Percentiles rank a stretch among this genome's conserved stretches.
These are phyloP conservation scores for Actinomortierella ambigua DNA, from an alignment of 371 early-diverging fungal genomes.

Conservation along the genomic window DNA sequence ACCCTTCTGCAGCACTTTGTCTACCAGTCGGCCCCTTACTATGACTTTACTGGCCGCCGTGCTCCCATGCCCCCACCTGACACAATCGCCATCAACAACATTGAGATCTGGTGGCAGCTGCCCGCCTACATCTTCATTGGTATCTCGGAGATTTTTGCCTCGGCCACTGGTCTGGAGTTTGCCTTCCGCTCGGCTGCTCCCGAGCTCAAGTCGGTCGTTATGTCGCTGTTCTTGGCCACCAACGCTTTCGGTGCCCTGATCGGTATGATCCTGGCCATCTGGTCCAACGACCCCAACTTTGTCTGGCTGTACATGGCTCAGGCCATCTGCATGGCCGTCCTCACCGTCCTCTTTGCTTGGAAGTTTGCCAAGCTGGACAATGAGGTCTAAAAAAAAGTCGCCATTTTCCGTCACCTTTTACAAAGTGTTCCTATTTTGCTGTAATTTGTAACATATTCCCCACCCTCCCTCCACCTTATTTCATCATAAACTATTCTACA, in stretches of 20 bases:
- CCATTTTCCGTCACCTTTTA: too few species aligned
- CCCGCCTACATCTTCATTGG: constrained; percentile 71
- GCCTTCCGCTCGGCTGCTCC: constrained; percentile 79
- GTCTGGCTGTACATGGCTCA: constrained; percentile 68
- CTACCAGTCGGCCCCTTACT: constrained; percentile 64
- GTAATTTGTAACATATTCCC: too few species aligned
- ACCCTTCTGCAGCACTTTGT: constrained; percentile 72
- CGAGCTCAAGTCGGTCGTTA: constrained; percentile 78
- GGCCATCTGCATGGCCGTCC: constrained; percentile 51
- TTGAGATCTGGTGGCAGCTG: constrained; percentile 70
- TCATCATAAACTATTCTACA: too few species aligned
- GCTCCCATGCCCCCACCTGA: constrained; percentile 33
- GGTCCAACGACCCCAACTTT: constrained; percentile 70
- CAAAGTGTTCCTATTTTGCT: too few species aligned
- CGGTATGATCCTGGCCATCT: constrained; percentile 68
- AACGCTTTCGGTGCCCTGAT: constrained; percentile 71
- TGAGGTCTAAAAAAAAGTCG: constrained; percentile 8
- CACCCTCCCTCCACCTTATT: too few species aligned
- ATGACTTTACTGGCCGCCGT: constrained; percentile 45
- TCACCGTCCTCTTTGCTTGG: constrained; percentile 48
- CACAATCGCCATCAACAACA: constrained; percentile 41
- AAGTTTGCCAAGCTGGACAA: constrained; percentile 27
- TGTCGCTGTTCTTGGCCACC: constrained; percentile 73
- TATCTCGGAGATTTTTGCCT: constrained; percentile 74
- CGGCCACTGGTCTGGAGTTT: constrained; percentile 79